Percentiles rank a stretch among this genome's conserved stretches.
Evolutionary conservation across 73 alveolate genomes (phyloP).

Genomic region (Loxodes magnus): DNA sequence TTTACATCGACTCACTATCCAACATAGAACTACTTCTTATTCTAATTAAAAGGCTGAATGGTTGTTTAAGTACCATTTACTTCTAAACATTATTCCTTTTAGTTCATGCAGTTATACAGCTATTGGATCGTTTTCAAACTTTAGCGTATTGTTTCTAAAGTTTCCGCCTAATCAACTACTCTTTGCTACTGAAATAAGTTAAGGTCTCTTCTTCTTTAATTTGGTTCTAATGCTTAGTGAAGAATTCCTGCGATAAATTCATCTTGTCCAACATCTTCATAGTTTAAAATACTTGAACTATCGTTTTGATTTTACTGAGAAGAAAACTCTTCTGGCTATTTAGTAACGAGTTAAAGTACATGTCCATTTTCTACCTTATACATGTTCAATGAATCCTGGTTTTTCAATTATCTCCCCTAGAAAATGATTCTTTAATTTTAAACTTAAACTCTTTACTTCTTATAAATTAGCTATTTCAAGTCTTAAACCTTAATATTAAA

Average conservation of each 20-base stretch:
- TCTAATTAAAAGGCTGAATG: conserved; percentile 50
- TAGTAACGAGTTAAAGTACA: conserved; percentile 68
- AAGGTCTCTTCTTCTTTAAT: conserved; percentile 17
- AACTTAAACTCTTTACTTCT: conserved; percentile 40
- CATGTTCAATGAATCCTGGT: conserved; percentile 34
- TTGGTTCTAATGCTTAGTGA: neutral
- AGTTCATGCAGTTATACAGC: conserved; percentile 8
- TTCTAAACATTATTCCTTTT: conserved; percentile 11
- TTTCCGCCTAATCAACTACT: conserved; percentile 20
- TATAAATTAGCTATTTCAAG: conserved; percentile 26
- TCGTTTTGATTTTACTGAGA: neutral
- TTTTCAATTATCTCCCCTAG: conserved; percentile 71
- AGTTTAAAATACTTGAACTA: no score
- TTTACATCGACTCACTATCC: conserved; percentile 91
- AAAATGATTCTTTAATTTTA: conserved; percentile 61
- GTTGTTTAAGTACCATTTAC: no score
- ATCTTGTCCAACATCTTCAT: neutral
- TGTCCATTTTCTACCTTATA: conserved; percentile 50
- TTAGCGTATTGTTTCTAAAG: conserved; percentile 35
- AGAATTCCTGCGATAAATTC: neutral
- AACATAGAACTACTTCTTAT: conserved; percentile 37
- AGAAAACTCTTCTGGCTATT: conserved; percentile 26
- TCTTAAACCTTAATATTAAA: conserved; percentile 23
- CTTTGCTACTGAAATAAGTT: no score
- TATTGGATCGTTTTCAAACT: conserved; percentile 17